A percentile compares a stretch with the other conserved stretches of the same genome.
Evolutionary conservation across 1,139 yeast genomes (phyloP).

Genomic region (Trichomonascaceae sp.): DNA sequence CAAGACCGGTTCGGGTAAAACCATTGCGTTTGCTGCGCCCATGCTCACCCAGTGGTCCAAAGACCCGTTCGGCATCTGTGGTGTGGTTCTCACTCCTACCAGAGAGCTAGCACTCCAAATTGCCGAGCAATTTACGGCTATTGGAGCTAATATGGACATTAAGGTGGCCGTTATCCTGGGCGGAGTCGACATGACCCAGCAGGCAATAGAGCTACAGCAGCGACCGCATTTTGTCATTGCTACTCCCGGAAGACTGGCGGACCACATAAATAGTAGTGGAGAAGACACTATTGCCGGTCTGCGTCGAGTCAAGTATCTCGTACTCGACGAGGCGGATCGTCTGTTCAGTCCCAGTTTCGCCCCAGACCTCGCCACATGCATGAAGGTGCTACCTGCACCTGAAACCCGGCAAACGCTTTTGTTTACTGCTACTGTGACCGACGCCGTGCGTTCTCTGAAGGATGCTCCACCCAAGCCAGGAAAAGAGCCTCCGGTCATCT

Average conservation of each 20-base stretch:
- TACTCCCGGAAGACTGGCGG: conserved; percentile 95
- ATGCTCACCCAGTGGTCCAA: conserved; percentile 90
- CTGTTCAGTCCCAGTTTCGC: conserved; percentile 75
- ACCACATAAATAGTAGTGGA: conserved; percentile 78
- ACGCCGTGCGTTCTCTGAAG: conserved; percentile 70
- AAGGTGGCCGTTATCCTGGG: conserved; percentile 78
- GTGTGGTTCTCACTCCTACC: conserved; percentile 84
- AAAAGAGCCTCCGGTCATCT: conserved; percentile 57
- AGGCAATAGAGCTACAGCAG: conserved; percentile 65
- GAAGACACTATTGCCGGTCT: conserved; percentile 78
- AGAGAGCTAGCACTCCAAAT: conserved; percentile 91
- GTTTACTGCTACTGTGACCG: conserved; percentile 95
- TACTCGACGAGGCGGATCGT: conserved; percentile 94
- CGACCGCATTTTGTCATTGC: conserved; percentile 93
- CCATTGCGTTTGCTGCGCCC: conserved; percentile 94
- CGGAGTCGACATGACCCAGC: conserved; percentile 85
- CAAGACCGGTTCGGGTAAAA: conserved; percentile 95
- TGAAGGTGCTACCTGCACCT: conserved; percentile 57
- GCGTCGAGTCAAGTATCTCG: conserved; percentile 63
- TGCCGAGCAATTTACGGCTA: conserved; percentile 89
- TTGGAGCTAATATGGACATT: conserved; percentile 82
- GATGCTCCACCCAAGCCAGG: conserved; percentile 51
- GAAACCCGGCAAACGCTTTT: conserved; percentile 69
- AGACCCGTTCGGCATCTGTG: conserved; percentile 89
- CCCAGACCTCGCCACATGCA: conserved; percentile 56